Base-by-base conservation (phyloP, 2,329 filamentous ascomycete species). In the Aspergillus sp. region DNA sequence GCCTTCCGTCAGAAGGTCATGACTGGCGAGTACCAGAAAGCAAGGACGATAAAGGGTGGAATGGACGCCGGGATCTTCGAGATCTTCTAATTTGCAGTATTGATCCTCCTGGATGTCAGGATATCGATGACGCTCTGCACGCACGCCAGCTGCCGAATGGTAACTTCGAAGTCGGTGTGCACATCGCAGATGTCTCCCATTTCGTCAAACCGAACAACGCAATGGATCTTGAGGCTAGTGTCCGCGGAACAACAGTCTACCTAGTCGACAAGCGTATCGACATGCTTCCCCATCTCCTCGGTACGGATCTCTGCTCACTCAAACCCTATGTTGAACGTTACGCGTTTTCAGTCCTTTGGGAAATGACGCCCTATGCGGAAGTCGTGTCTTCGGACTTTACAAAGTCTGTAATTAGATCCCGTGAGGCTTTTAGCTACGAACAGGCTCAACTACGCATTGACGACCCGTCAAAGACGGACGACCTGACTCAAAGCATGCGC, bases 141-240 rank as follows among this genome's bases (percentile, higher is more conserved):
- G 93, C 95, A 7, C 86, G 89, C 63, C 84, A 85, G 54, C 81
- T 99, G 23, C 89, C 92, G 0, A 98, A 98, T 71, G 95, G 96
- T 48, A 97, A 98, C 76, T 93, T 89, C 67, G 92, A 98, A 77
- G 93, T 99, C 9, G 95, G 95, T 66, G 95, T 99, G 17, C 96
- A 99, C 78, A 99, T 99, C 77, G 96, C 95, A 30, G 95, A 99
- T 77, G 95, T 99, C n/a, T 98, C 95, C 9, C 91, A 99, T 79
- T 99, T 99, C 74, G 95, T 99, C 71, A 96, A 95, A 79, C 93
- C 96, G 28, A 93, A 91, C 76, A 99, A 94, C 72, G 90, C 95
- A 57, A 99, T 99, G 95, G 96, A 99, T 75, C 87, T 89, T 52
- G 95, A 99, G 79, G 95, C 95, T 3, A 95, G 92, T 73, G 87